Evolutionary conservation across 208 protist species (phyloP), one percentile per base, ranked within the genome.

Genomic region (Acanthamoeba triangularis): DNA sequence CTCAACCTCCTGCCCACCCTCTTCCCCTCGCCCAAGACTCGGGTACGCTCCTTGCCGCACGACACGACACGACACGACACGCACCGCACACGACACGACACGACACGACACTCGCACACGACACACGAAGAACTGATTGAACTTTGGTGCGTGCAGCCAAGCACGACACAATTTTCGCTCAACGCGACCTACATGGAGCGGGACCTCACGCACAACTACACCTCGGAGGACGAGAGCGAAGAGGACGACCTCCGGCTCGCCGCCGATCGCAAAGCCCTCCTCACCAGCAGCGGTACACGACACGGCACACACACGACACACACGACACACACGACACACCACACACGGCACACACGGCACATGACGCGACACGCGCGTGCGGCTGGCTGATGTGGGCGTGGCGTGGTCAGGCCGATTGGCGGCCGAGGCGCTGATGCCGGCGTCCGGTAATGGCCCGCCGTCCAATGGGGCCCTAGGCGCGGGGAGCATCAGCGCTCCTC

Each of bases 1-100:
- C 59, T 90, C 37, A 61, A 90, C n/a, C 54, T 90, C 37, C 84
- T 82, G 1, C 74, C 74, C 35, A 82, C 74, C 18, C 74, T 82
- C 41, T 82, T 54, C 74, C 74, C 74, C 74, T 41, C 74, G 20
- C 41, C 41, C 23, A 82, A 82, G 74, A 14, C 16, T 18, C 74
- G 74, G 18, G 74, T 82, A 72, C 2, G 5, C 65, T 6, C 3
- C 41, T 52, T 82, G 35, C 30, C 3, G 1, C 41, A 1, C 18
- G 8, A 8, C 41, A 8, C 74, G n/a, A n/a, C 25, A n/a, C 59
- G 59, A 65, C 25, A n/a, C n/a, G n/a, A n/a, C n/a, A n/a, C n/a
- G n/a, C n/a, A n/a, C n/a, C n/a, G n/a, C n/a, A n/a, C 20, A 30
- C 65, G 8, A 30, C 65, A 30, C 28, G 20, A 13, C 28, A 35